Base-by-base conservation (phyloP, 768 basidiomycete genomes). In the Amanita rubescens region DNA sequence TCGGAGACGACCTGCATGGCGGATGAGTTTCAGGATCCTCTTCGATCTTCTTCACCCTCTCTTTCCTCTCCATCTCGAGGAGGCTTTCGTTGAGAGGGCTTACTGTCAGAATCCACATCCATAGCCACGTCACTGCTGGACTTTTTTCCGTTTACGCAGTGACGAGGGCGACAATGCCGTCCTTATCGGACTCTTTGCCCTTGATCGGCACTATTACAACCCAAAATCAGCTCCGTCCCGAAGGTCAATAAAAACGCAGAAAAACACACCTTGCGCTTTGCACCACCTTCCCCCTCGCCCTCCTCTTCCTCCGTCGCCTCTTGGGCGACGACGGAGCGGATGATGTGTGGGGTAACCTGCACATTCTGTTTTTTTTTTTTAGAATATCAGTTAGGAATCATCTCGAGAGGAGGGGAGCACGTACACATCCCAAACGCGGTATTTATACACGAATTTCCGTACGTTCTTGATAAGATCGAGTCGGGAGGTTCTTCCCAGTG, bases 371-470 rank as follows among this genome's bases (percentile, higher is more conserved):
- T 19, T 33, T 52, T n/a, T n/a, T n/a, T n/a, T n/a, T n/a, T n/a
- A n/a, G n/a, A n/a, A n/a, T n/a, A n/a, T n/a, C n/a, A n/a, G n/a
- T n/a, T n/a, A n/a, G n/a, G n/a, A n/a, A n/a, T n/a, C n/a, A n/a
- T n/a, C n/a, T n/a, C n/a, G n/a, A n/a, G n/a, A n/a, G 27, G n/a
- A 32, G 17, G 19, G 24, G 6, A 14, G 20, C 15, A 62, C 64
- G 53, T 15, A 65, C 64, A 65, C 58, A 51, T 64, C 63, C 57
- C 58, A 64, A 30, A 65, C 58, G 15, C 64, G 53, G 41, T 60
- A 39, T 54, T 64, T 62, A 50, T 63, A 65, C 35, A 62, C 64
- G 41, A 54, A 59, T 55, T 62, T 59, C 64, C 64, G 64, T 34
- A 65, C 34, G 19, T 55, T 56, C 44, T 54, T 53, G 9, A 62